Evolutionary conservation across 2,329 filamentous ascomycete species (phyloP), one percentile per base, ranked within the genome.

Genomic region (Monilinia laxa): DNA sequence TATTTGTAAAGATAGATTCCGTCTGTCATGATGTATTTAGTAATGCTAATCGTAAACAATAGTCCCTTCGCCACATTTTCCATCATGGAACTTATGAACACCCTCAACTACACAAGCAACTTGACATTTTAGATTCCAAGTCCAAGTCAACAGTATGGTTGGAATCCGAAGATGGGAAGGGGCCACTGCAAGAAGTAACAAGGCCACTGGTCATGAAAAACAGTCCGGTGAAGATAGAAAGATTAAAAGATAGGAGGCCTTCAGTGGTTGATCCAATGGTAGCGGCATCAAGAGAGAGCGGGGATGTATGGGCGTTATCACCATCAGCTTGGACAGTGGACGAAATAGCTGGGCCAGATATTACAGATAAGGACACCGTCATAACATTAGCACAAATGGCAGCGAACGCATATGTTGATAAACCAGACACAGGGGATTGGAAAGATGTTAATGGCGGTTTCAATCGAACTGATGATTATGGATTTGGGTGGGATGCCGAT

Each of bases 401-500:
- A 0, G 87, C 92, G 59, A 88, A 98, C 75, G 93, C 95, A 45
- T 99, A 99, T 76, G 90, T 96, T 16, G 82, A 90, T 67, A 84
- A 86, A 62, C 88, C 90, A 4, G 83, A 83, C 14, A 84, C 88
- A 59, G 86, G 88, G 3, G 89, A 96, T 70, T 98, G 95, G 94
- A 83, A 92, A 70, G 91, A 93, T 70, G 88, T 96, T 2, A 87
- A 90, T 54, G 83, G 83, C 12, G 87, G 86, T 2, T 97, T 92
- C 80, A 97, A 98, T 77, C 87, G 91, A 69, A 93, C 91, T 7
- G 87, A 88, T 64, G 91, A 87, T 86, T 86, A 87, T 64, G 91
- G 93, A 75, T 98, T 98, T 80, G 95, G 95, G 55, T 98, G 95
- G 95, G 87, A 96, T 76, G 82, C 81, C 47, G 93, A 98, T 76